phyloP scores from a whole-genome alignment of 495 filamentous ascomycete species.

The Bathelium albidoporum region DNA sequence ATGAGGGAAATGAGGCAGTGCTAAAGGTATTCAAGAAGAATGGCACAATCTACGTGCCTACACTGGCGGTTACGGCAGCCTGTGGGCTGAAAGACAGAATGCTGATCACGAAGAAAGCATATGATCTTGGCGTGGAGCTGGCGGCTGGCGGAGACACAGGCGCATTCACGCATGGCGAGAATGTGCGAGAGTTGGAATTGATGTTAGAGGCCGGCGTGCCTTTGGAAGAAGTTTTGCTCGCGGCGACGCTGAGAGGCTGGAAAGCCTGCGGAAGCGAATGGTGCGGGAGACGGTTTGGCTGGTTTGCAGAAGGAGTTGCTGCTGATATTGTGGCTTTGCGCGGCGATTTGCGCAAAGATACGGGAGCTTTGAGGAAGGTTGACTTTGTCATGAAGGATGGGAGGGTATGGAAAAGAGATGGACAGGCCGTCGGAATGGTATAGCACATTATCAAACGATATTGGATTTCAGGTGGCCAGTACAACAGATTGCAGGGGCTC shows the following conservation, averaged over 20 bases:
- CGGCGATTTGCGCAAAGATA: conserved; percentile 26
- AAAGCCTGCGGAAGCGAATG: conserved; percentile 41
- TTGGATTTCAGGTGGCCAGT: too few species aligned
- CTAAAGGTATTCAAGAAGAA: conserved; percentile 32
- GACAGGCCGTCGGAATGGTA: too few species aligned
- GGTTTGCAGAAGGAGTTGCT: conserved; percentile 35
- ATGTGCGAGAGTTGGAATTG: conserved; percentile 40
- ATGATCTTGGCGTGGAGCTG: conserved; percentile 36
- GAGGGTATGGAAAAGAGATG: conserved; percentile 31
- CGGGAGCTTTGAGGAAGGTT: conserved; percentile 35
- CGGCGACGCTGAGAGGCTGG: conserved; percentile 41
- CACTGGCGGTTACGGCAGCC: conserved; percentile 34
- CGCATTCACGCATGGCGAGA: conserved; percentile 41
- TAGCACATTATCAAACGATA: too few species aligned
- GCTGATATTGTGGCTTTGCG: conserved; percentile 40
- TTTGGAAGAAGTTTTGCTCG: conserved; percentile 36
- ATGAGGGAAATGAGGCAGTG: conserved; percentile 29
- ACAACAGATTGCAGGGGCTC: too few species aligned
- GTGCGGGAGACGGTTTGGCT: conserved; percentile 41
- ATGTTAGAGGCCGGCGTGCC: conserved; percentile 42
- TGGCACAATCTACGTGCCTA: conserved; percentile 40
- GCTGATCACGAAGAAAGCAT: conserved; percentile 28
- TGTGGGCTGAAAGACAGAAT: conserved; percentile 11
- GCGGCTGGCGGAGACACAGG: conserved; percentile 43
- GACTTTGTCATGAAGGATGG: conserved; percentile 46